These are phyloP conservation scores for Phoma sp. DNA, from an alignment of 2,329 filamentous ascomycete species.

Conservation along the genomic window DNA sequence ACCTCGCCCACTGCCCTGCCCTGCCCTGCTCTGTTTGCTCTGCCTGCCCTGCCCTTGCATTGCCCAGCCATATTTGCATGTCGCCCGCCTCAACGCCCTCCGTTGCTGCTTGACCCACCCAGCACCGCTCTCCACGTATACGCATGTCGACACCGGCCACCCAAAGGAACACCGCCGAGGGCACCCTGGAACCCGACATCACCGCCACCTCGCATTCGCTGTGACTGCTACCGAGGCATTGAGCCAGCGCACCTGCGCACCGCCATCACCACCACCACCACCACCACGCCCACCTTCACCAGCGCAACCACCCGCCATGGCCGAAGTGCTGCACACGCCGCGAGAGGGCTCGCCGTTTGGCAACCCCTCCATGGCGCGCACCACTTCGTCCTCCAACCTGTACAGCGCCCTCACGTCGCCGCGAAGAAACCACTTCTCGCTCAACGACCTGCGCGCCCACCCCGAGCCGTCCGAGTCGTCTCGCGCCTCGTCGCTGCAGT, in stretches of 20 bases:
- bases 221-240: conserved; percentile 33
- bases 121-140: conserved; percentile 23
- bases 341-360: conserved; percentile 44
- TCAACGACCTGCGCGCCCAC: conserved; percentile 46
- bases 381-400: conserved; percentile 53
- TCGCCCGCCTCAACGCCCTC: conserved; percentile 21
- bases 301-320: conserved; percentile 34
- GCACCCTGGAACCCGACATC: conserved; percentile 31
- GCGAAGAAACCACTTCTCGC: conserved; percentile 44
- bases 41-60: conserved; percentile 15
- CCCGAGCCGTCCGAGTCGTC: conserved; percentile 46
- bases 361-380: conserved; percentile 45
- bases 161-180: conserved; percentile 31
- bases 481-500: conserved; percentile 62
- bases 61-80: conserved; percentile 10
- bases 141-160: conserved; percentile 43
- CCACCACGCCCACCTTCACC: too few relatives aligned
- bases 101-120: conserved; percentile 13
- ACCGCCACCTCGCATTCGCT: conserved; percentile 16
- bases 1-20: not conserved
- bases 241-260: conserved; percentile 18
- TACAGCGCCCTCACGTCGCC: conserved; percentile 45
- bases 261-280: not conserved
- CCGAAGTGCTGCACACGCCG: conserved; percentile 46
- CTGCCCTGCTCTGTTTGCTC: too few relatives aligned